Conservation (phyloP, 139 green algal species). For the Haematococcus lacustris region DNA sequence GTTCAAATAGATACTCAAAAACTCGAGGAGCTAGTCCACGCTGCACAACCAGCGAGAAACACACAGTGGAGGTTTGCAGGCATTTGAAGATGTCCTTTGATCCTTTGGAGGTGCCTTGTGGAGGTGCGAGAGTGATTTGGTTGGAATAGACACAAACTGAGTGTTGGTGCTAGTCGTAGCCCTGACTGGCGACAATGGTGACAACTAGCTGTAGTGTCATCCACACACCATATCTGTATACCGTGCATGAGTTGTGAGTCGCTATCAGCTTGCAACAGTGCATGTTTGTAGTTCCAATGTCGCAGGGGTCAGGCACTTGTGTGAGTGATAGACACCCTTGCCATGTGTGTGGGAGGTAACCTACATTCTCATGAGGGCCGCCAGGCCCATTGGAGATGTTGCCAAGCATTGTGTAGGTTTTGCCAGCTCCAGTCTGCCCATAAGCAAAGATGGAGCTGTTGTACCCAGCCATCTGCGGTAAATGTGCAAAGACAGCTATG, state of each 20-base stretch:
- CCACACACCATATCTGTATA: too few species aligned
- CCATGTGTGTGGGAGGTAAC: background rate
- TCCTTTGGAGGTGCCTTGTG: background rate
- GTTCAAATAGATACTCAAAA: slow-evolving; percentile 76
- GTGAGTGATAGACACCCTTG: background rate
- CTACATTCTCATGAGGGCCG: background rate
- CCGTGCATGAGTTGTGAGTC: background rate
- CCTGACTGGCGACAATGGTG: background rate
- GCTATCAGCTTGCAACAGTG: background rate
- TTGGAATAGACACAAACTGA: background rate
- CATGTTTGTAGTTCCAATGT: background rate
- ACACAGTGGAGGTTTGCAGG: background rate
- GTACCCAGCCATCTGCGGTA: slow-evolving; percentile 64
- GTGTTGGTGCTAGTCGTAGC: background rate
- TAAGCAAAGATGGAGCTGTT: slow-evolving; percentile 79
- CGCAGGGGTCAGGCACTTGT: background rate
- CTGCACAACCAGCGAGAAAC: slow-evolving; percentile 14
- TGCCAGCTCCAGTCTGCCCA: slow-evolving; percentile 67
- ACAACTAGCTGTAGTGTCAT: background rate
- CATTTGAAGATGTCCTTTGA: background rate
- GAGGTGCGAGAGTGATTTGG: background rate
- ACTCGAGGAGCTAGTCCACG: slow-evolving; percentile 71
- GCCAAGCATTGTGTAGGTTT: slow-evolving; percentile 73
- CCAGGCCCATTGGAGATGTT: slow-evolving; percentile 6
- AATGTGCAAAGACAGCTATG: too few species aligned